Evolutionary conservation across 2,329 filamentous ascomycete genomes (phyloP).

Genomic region (Delphinella strobiligena): DNA sequence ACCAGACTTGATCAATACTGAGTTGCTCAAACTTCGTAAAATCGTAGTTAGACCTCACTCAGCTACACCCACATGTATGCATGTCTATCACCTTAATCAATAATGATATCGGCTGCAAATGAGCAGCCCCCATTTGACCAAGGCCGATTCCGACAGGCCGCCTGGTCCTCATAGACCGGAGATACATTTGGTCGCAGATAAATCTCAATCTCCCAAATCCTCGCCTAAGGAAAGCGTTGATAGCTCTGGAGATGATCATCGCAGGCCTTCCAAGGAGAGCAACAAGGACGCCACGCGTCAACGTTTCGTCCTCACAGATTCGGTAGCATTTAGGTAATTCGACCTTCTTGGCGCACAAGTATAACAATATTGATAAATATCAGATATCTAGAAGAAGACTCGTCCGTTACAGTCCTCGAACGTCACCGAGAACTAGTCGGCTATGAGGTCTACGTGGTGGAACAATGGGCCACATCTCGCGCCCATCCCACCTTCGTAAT

Average conservation of each 20-base stretch:
- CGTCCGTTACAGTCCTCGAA: slow-evolving; percentile 61
- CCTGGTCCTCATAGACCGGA: slow-evolving; percentile 6
- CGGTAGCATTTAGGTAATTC: slow-evolving; percentile 45
- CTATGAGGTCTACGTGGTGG: slow-evolving; percentile 88
- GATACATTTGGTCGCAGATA: slow-evolving; percentile 1
- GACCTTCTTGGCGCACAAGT: too few relatives aligned
- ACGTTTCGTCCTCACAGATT: slow-evolving; percentile 53
- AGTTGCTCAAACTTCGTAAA: too few relatives aligned
- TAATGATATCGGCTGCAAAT: slow-evolving; percentile 1
- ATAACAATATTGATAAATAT: too few relatives aligned
- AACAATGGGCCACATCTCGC: slow-evolving; percentile 95
- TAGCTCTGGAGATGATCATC: too few relatives aligned
- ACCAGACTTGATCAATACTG: too few relatives aligned
- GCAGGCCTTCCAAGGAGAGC: background rate
- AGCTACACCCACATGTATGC: too few relatives aligned
- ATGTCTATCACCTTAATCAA: too few relatives aligned
- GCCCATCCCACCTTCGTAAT: slow-evolving; percentile 84
- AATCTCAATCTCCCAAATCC: background rate
- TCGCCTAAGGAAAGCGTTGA: background rate
- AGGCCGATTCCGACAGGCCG: slow-evolving; percentile 3
- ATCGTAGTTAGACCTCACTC: too few relatives aligned
- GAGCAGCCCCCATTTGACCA: slow-evolving; percentile 4
- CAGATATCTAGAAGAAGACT: slow-evolving; percentile 72
- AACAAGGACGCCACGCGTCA: slow-evolving; percentile 26
- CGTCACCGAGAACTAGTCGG: slow-evolving; percentile 59